Evolutionary conservation across 352 stramenopile species (phyloP).

Genomic region (Pythium apleroticum): DNA sequence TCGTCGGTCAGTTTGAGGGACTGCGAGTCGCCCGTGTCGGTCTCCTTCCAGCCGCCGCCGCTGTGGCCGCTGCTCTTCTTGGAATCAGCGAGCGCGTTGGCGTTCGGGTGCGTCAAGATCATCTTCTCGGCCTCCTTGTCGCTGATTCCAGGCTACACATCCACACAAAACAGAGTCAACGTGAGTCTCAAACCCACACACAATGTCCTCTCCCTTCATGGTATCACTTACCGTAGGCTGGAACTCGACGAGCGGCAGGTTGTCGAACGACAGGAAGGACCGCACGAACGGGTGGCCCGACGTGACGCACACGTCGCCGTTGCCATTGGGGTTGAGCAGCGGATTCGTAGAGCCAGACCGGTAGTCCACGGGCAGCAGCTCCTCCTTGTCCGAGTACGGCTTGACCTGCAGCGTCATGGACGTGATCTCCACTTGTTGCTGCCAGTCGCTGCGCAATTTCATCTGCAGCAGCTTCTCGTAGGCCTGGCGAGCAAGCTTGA

Average conservation of each 20-base stretch:
- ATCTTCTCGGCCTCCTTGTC: conserved; percentile 88
- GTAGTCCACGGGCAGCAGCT: conserved; percentile 94
- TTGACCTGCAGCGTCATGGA: conserved; percentile 92
- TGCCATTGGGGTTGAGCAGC: conserved; percentile 88
- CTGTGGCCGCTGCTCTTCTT: conserved; percentile 26
- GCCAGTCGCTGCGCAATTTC: conserved; percentile 84
- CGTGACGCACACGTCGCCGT: conserved; percentile 90
- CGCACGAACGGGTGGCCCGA: conserved; percentile 95
- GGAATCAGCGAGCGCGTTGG: conserved; percentile 23
- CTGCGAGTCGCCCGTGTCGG: conserved; percentile 64
- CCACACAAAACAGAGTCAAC: conserved; percentile 9
- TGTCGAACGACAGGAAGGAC: conserved; percentile 95
- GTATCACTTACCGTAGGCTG: conserved; percentile 48
- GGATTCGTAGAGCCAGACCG: conserved; percentile 92
- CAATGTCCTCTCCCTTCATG: not conserved
- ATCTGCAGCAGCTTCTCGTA: conserved; percentile 94
- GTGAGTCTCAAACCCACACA: not conserved
- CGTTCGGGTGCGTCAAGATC: conserved; percentile 62
- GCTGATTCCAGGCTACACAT: conserved; percentile 49
- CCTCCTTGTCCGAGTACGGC: conserved; percentile 91
- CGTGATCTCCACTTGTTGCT: conserved; percentile 88
- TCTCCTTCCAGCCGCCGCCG: conserved; percentile 54
- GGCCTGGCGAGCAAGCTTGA: conserved; percentile 90
- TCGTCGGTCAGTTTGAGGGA: conserved; percentile 80
- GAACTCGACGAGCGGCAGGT: conserved; percentile 96